Evolutionary conservation across 441 rosid species (phyloP).

Genomic region (Metrosideros polymorpha): DNA sequence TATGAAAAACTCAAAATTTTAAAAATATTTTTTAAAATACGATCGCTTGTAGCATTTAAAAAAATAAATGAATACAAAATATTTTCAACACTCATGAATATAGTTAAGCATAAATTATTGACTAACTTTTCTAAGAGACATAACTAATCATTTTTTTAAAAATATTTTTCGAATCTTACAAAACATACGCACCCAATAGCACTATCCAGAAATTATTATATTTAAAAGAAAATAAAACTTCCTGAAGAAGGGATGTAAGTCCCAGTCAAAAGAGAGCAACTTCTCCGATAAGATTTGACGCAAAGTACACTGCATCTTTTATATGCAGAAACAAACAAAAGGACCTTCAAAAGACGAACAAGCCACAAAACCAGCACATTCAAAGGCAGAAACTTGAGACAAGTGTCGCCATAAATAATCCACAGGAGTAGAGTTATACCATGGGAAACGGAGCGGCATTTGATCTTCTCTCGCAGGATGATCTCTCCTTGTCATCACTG

Average conservation of each 20-base stretch:
- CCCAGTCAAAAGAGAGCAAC: background rate
- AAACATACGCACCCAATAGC: too few species aligned
- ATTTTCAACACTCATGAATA: too few species aligned
- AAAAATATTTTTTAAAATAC: too few species aligned
- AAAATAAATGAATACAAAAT: too few species aligned
- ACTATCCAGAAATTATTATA: background rate
- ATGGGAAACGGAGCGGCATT: background rate
- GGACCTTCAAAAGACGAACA: background rate
- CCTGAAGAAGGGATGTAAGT: background rate
- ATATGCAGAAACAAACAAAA: background rate
- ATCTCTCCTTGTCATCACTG: background rate
- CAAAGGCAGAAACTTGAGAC: background rate
- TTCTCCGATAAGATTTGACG: background rate
- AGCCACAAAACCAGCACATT: background rate
- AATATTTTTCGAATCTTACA: too few species aligned
- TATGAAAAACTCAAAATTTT: too few species aligned
- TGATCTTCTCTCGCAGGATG: background rate
- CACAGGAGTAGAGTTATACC: background rate
- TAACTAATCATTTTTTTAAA: too few species aligned
- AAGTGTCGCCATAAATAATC: background rate
- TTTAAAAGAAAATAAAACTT: background rate
- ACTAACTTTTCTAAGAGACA: too few species aligned
- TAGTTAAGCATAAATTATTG: too few species aligned
- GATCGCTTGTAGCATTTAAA: too few species aligned
- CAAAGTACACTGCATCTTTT: background rate